Percentiles rank a stretch among this genome's conserved stretches.
Conservation (phyloP, 257 asterid species). For the Apocynum venetum region DNA sequence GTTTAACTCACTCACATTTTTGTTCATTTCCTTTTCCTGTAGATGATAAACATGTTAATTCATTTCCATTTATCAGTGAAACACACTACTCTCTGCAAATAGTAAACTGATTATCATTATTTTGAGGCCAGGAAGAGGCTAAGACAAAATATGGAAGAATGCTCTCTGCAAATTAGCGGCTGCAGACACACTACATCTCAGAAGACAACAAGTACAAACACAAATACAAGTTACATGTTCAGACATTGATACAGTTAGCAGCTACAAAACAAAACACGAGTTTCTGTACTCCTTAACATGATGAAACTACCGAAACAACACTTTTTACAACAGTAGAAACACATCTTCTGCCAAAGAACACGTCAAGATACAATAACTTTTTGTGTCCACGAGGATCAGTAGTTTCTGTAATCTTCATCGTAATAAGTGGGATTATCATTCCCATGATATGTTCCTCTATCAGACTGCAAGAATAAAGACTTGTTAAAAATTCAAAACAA, state of each 20-base stretch:
- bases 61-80: no score
- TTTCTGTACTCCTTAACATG: not conserved
- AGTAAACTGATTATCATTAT: no score
- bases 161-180: not conserved
- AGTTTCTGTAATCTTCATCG: constrained; percentile 56
- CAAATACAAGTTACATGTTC: not conserved
- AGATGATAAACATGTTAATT: no score
- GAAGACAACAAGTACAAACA: no score
- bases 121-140: not conserved
- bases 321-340: constrained; percentile 38
- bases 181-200: not conserved
- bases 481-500: not conserved
- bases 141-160: no score
- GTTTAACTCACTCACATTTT: not conserved
- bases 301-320: constrained; percentile 3
- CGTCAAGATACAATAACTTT: constrained; percentile 5
- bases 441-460: constrained; percentile 39
- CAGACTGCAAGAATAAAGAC: constrained; percentile 37
- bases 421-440: constrained; percentile 33
- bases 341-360: not conserved
- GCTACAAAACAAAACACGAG: constrained; percentile 8
- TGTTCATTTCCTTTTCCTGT: no score
- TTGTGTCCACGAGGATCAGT: constrained; percentile 16
- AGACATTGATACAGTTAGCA: not conserved
- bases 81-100: no score